A percentile compares a stretch with the other conserved stretches of the same genome.
phyloP scores from a whole-genome alignment of 2,329 filamentous ascomycete genomes.

The Graphilbum sp. region DNA sequence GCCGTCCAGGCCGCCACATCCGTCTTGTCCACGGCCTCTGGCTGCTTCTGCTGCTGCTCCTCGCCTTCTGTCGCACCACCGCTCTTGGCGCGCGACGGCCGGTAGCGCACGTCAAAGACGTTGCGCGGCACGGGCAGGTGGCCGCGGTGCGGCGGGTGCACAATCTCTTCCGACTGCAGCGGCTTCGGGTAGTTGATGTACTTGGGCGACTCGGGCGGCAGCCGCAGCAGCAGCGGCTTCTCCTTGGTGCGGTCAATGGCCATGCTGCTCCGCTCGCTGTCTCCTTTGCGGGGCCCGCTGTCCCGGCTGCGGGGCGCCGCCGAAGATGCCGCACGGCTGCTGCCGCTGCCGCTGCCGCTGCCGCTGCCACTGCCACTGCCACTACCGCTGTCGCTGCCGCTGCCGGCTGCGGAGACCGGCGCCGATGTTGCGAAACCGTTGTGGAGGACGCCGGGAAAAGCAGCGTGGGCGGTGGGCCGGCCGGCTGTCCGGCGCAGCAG shows the following conservation, averaged over 20 bases:
- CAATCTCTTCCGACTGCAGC: conserved; percentile 47
- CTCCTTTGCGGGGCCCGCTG: not conserved
- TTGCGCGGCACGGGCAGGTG: conserved; percentile 69
- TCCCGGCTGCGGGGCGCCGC: too few species aligned
- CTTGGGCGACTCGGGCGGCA: conserved; percentile 73
- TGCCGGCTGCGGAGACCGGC: too few species aligned
- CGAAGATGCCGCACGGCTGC: not conserved
- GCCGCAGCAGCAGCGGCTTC: conserved; percentile 21
- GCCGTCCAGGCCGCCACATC: conserved; percentile 40
- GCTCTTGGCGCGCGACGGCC: too few species aligned
- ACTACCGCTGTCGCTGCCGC: too few species aligned
- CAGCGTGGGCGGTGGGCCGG: too few species aligned
- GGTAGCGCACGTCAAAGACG: conserved; percentile 43
- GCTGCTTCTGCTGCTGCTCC: too few species aligned
- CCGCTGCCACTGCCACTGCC: too few species aligned
- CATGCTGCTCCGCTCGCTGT: not conserved
- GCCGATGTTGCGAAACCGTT: too few species aligned
- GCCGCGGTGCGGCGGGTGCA: conserved; percentile 45
- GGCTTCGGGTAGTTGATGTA: conserved; percentile 71
- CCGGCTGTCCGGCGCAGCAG: conserved; percentile 2
- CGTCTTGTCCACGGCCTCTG: conserved; percentile 41
- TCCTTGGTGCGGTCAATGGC: conserved; percentile 7
- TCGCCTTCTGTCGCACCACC: too few species aligned
- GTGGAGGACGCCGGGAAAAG: not conserved
- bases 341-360: too few species aligned